Percentiles rank a stretch among this genome's conserved stretches.
phyloP scores from a whole-genome alignment of 768 basidiomycete species.

The Daedaleopsis nitida region DNA sequence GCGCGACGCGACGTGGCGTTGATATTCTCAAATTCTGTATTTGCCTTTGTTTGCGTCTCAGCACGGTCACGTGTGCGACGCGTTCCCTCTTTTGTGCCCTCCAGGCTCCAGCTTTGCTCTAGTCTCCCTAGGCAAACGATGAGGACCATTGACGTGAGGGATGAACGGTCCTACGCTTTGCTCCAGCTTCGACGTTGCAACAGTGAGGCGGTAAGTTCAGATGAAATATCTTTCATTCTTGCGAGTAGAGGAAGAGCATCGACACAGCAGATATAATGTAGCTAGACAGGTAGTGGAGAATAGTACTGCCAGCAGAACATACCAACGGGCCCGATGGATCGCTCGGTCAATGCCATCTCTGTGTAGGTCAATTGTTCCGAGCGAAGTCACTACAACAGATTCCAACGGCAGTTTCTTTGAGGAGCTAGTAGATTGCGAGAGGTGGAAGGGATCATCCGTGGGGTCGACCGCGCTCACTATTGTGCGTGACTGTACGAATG shows the following conservation, averaged over 20 bases:
- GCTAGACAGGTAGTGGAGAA: background rate
- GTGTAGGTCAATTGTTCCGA: too few species aligned
- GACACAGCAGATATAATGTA: too few species aligned
- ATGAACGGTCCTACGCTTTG: too few species aligned
- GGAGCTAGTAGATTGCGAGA: background rate
- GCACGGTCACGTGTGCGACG: conserved; percentile 14
- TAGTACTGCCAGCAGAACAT: background rate
- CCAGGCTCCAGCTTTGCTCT: too few species aligned
- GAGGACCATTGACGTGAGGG: too few species aligned
- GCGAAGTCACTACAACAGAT: background rate
- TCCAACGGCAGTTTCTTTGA: background rate
- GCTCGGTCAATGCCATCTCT: too few species aligned
- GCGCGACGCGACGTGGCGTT: conserved; percentile 21
- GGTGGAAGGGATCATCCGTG: background rate
- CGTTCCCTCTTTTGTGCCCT: background rate
- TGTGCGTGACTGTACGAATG: background rate
- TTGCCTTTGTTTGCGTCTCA: conserved; percentile 17
- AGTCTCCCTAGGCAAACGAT: too few species aligned
- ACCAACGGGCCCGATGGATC: background rate
- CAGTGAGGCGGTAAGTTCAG: background rate
- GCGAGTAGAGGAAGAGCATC: too few species aligned
- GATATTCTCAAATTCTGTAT: conserved; percentile 13
- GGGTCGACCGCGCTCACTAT: too few species aligned
- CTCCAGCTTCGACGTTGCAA: too few species aligned
- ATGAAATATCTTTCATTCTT: too few species aligned